Base-by-base conservation (phyloP, 805 yeast species). In the Pichia rugopelliculosa region DNA sequence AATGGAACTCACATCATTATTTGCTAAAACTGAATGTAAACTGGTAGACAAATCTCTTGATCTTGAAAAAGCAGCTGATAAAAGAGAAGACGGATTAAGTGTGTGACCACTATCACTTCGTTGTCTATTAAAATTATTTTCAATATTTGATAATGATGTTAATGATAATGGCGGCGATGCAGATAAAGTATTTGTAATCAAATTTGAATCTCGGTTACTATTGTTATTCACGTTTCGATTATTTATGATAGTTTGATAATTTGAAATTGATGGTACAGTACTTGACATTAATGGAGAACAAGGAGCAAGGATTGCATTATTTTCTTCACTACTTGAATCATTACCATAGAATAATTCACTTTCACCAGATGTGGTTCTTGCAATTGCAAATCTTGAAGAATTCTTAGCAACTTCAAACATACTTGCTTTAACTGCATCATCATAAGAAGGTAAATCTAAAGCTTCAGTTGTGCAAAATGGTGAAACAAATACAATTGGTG, bases 401-500 rank as follows among this genome's bases (percentile, higher is more conserved):
- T 36, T 45, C 10, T 27, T 33, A 13, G 33, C 42, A 11, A 44
- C 42, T 34, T 56, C 60, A 39, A 59, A 53, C 21, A 33, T 47
- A 3, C 57, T 39, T 3, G 57, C 44, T 36, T 47, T 56, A 13
- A 64, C 62, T 4, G 63, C 68, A 46, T 57, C 56, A 17, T 66
- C 67, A 50, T 68, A 46, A 67, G 77, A 45, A 62, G 75, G 64
- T 66, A 68, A 58, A 60, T 75, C 50, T 51, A 64, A 33, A 57
- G 67, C 36, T 44, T 64, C 61, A 38, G 54, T 57, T 11, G 54
- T 59, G 48, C 59, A 64, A 53, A 65, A 65, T 33, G 71, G 70
- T 12, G 80, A 74, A n/a, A 77, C 66, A 18, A 79, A 60, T 26
- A 75, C 72, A 34, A 85, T 70, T 0, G 93, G 93, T 0, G 91